Percentiles rank a stretch among this genome's conserved stretches.
Conservation (phyloP, 2,329 filamentous ascomycete genomes). For the Paraconiothyrium brasiliense region DNA sequence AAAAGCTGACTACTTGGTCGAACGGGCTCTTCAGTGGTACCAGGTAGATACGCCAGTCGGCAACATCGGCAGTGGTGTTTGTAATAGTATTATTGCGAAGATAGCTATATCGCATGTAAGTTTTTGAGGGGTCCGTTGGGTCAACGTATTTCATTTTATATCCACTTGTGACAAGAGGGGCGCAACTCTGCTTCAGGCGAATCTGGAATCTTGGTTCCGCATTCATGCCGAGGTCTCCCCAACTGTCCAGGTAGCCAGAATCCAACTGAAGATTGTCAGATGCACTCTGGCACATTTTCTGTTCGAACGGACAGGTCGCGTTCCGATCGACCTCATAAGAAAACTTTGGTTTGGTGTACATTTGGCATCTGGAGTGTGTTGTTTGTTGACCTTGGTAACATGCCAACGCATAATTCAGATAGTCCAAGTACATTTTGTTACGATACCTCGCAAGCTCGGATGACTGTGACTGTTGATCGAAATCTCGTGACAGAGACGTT, state of each 20-base stretch:
- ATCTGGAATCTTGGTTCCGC: conserved; percentile 17
- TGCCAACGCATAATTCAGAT: conserved; percentile 22
- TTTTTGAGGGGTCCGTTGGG: background rate
- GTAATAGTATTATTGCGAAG: background rate
- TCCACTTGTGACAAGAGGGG: conserved; percentile 18
- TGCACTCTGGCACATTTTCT: conserved; percentile 18
- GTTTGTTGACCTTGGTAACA: conserved; percentile 19
- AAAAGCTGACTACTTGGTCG: background rate
- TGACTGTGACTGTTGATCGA: background rate
- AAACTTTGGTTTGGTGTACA: conserved; percentile 14
- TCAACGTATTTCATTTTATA: background rate
- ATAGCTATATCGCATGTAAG: conserved; percentile 11
- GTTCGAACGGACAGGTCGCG: conserved; percentile 23
- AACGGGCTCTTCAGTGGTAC: conserved; percentile 2
- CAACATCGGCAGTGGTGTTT: background rate
- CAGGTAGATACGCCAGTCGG: background rate
- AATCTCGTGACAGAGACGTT: background rate
- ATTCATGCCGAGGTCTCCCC: conserved; percentile 34
- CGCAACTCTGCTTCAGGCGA: conserved; percentile 18
- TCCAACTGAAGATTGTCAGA: conserved; percentile 26
- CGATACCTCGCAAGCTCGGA: background rate
- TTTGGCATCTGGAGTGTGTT: conserved; percentile 7
- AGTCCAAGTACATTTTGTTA: conserved; percentile 5
- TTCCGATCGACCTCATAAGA: conserved; percentile 14
- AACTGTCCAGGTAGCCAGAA: conserved; percentile 29